Percentiles rank a stretch among this genome's conserved stretches.
Conservation (phyloP, 306 rosid genomes). For the Ormosia semicastrata region DNA sequence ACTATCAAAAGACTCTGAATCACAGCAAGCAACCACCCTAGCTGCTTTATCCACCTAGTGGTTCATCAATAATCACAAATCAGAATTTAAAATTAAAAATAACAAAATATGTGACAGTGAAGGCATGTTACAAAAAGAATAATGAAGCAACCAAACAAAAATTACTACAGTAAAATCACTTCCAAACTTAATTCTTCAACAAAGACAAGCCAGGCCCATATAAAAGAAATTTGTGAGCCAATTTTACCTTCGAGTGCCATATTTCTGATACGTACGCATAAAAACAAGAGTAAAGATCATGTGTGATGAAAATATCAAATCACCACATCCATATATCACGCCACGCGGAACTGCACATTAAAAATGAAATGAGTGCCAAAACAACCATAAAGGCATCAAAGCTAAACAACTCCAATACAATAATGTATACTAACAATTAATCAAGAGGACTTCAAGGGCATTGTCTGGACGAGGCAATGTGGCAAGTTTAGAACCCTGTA, state of each 20-base stretch:
- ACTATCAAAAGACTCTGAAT: slow-evolving; percentile 86
- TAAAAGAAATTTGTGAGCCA: not conserved
- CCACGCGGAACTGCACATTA: slow-evolving; percentile 84
- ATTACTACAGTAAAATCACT: not conserved
- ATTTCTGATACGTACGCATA: slow-evolving; percentile 87
- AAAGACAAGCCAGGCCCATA: not conserved
- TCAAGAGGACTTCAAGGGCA: slow-evolving; percentile 62
- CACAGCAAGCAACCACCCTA: slow-evolving; percentile 83
- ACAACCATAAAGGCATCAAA: not conserved
- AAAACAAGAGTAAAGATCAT: slow-evolving; percentile 91
- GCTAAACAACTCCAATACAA: slow-evolving; percentile 16
- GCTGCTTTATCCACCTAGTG: slow-evolving; percentile 72
- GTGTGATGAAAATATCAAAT: slow-evolving; percentile 96
- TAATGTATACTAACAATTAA: slow-evolving; percentile 60
- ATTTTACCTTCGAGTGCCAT: slow-evolving; percentile 73
- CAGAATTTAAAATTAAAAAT: slow-evolving; percentile 1
- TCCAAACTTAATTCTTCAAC: not conserved
- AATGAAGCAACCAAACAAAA: not conserved
- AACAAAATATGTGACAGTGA: not conserved
- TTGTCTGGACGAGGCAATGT: slow-evolving; percentile 90
- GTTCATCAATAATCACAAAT: slow-evolving; percentile 26
- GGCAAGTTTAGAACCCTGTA: slow-evolving; percentile 91
- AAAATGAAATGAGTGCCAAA: slow-evolving; percentile 30
- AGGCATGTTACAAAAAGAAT: not conserved
- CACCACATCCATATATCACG: slow-evolving; percentile 90